Evolutionary conservation across 108 stramenopile species (phyloP), one percentile per base, ranked within the genome.

Genomic region (Cylindrotheca fusiformis): DNA sequence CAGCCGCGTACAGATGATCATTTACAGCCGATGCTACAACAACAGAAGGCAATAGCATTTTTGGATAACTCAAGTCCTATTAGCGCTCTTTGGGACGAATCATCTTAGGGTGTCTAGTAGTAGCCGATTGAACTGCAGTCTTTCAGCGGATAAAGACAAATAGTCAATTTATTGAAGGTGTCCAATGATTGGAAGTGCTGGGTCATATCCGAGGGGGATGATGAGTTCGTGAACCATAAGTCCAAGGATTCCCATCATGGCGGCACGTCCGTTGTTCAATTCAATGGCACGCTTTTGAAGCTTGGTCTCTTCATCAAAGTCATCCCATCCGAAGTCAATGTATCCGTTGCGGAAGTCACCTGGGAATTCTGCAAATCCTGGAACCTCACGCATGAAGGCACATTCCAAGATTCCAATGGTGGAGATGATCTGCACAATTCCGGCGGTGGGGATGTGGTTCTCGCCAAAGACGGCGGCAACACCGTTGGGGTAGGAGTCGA

Each of bases 221-320:
- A 78, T 74, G 54, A 69, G 56, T 47, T 78, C 83, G 67, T 78
- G 79, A 31, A 84, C 79, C 83, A 84, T 80, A 65, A 78, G 76
- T 75, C 79, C 83, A 36, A 84, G 60, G 54, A 81, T 84, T 52
- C 83, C 83, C 74, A 84, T 68, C 68, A 65, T 60, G 54, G 90
- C 90, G 57, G 87, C 87, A 69, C 90, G 85, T 53, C 90, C 90
- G 78, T 91, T 88, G 90, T 91, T 91, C 32, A 90, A 73, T 54
- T 90, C 89, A 57, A 90, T 76, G 46, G 81, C 87, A 65, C 85
- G 85, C 86, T 90, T 90, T 50, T 59, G 33, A 31, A 78, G 65
- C 76, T 84, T 80, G 31, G 77, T 61, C 62, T 78, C 79, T 41
- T 75, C 80, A 60, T 62, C 64, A 57, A 84, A 80, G 30, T 6